These are phyloP conservation scores for Solanum appendiculatum DNA, from an alignment of 257 asterid genomes.

Conservation along the genomic window DNA sequence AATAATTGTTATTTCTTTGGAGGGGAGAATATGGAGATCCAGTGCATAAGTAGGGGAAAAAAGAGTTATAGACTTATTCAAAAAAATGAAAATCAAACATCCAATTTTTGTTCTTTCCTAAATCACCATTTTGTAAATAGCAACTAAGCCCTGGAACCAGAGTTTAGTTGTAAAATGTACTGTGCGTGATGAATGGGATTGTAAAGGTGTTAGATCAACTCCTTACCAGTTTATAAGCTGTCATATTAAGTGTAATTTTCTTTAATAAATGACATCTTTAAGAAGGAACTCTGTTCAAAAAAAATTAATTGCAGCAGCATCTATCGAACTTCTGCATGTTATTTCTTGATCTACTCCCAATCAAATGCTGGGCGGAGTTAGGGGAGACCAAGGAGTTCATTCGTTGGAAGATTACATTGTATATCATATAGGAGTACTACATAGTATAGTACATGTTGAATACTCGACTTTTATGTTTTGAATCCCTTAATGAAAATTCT, in stretches of 20 bases:
- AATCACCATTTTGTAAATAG: slow-evolving; percentile 11
- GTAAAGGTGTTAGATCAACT: slow-evolving; percentile 19
- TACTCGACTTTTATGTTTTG: neutral
- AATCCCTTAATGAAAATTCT: neutral
- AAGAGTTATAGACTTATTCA: slow-evolving; percentile 7
- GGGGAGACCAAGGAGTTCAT: neutral
- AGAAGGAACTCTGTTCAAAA: neutral
- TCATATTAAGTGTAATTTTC: slow-evolving; percentile 8
- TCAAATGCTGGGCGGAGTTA: neutral
- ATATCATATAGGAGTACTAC: neutral
- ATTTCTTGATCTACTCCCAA: neutral
- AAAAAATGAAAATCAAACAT: neutral
- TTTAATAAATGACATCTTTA: slow-evolving; percentile 9
- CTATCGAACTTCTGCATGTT: neutral
- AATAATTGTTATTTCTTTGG: slow-evolving; percentile 90
- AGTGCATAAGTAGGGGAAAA: slow-evolving; percentile 45
- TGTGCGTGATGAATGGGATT: slow-evolving; percentile 7
- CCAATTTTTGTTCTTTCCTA: slow-evolving; percentile 34
- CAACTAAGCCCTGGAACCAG: slow-evolving; percentile 34
- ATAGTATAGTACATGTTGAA: no score
- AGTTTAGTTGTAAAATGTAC: slow-evolving; percentile 18
- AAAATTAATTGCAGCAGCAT: neutral
- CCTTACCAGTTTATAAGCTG: slow-evolving; percentile 2
- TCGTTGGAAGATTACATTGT: neutral
- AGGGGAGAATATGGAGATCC: slow-evolving; percentile 97